phyloP scores from a whole-genome alignment of 345 rosid genomes.

The Capsella bursapastoris region DNA sequence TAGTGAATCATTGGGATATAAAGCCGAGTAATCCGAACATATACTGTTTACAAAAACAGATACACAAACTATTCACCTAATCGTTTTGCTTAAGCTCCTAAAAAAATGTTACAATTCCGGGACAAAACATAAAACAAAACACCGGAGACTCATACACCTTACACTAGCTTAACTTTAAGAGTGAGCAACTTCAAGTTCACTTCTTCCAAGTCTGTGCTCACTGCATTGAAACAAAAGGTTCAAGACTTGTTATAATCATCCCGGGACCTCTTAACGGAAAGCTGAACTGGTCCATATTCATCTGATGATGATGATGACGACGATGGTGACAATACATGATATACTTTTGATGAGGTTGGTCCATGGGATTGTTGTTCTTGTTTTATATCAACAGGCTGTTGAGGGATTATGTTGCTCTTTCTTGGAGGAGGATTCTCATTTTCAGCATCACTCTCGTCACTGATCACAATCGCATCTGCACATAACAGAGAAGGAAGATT shows the following conservation, averaged over 20 bases:
- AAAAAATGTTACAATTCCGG: neutral
- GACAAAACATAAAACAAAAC: neutral
- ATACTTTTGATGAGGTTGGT: slow-evolving; percentile 9
- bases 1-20: neutral
- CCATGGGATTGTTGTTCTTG: slow-evolving; percentile 6
- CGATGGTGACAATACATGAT: neutral
- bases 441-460: slow-evolving; percentile 34
- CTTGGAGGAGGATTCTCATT: neutral
- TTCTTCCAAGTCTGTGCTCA: neutral
- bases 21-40: neutral
- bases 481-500: neutral
- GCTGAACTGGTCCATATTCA: neutral
- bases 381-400: neutral
- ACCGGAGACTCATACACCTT: slow-evolving; percentile 11
- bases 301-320: slow-evolving; percentile 28
- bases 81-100: slow-evolving; percentile 11
- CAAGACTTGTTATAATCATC: slow-evolving; percentile 19
- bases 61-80: neutral
- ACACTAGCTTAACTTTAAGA: slow-evolving; percentile 12
- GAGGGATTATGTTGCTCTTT: neutral
- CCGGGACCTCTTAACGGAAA: slow-evolving; percentile 7
- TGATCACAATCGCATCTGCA: slow-evolving; percentile 34
- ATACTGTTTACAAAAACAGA: slow-evolving; percentile 1
- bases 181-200: neutral
- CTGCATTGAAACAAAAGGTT: slow-evolving; percentile 4